Percentiles rank a stretch among this genome's conserved stretches.
phyloP scores from a whole-genome alignment of 768 basidiomycete genomes.

The Mrakia hoshinonis region DNA sequence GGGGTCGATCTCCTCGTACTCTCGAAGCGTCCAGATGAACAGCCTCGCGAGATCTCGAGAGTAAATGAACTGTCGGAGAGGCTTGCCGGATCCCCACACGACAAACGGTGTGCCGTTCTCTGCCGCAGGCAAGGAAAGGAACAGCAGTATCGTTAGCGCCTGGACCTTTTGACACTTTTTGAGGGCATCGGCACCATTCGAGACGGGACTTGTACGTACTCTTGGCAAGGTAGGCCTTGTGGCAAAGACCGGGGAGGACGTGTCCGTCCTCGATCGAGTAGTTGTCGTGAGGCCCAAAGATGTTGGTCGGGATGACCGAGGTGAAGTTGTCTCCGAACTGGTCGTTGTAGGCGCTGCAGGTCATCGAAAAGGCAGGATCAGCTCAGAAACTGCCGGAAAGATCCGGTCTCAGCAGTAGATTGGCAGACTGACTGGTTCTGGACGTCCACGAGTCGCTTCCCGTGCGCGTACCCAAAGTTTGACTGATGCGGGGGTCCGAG shows the following conservation, averaged over 20 bases:
- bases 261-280: slow-evolving; percentile 85
- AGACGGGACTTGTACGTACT: slow-evolving; percentile 46
- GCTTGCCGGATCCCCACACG: slow-evolving; percentile 82
- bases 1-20: slow-evolving; percentile 87
- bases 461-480: slow-evolving; percentile 95
- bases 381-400: not conserved
- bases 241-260: slow-evolving; percentile 87
- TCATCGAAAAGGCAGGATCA: not conserved
- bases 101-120: slow-evolving; percentile 77
- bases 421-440: slow-evolving; percentile 72
- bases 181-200: no score
- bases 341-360: slow-evolving; percentile 68
- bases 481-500: slow-evolving; percentile 78
- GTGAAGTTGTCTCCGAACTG: slow-evolving; percentile 92
- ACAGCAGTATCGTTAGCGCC: no score
- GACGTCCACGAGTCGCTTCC: slow-evolving; percentile 90
- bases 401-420: no score
- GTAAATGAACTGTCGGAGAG: slow-evolving; percentile 94
- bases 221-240: slow-evolving; percentile 86
- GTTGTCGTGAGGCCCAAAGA: slow-evolving; percentile 93
- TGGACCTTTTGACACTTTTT: not conserved
- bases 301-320: slow-evolving; percentile 82
- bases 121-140: slow-evolving; percentile 33
- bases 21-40: slow-evolving; percentile 76
- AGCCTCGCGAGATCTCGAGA: slow-evolving; percentile 91